Percentiles rank a stretch among this genome's conserved stretches.
Evolutionary conservation across 2,329 filamentous ascomycete species (phyloP).

Genomic region (Sporothrix curviconia): DNA sequence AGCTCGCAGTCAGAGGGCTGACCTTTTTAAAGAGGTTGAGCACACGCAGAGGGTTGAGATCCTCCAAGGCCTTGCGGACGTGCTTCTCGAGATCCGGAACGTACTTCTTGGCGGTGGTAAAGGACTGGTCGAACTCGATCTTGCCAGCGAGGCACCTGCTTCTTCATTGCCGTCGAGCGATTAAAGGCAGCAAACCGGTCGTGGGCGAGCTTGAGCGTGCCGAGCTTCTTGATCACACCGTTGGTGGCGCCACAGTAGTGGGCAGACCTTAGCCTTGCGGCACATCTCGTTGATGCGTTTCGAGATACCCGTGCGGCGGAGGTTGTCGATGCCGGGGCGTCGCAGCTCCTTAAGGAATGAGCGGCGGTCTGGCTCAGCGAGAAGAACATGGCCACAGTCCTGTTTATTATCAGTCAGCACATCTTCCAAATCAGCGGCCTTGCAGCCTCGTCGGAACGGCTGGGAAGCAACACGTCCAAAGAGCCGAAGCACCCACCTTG

Average conservation of each 20-base stretch:
- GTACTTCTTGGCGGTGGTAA: conserved; percentile 67
- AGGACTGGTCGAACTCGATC: conserved; percentile 76
- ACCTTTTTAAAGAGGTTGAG: conserved; percentile 90
- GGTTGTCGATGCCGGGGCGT: conserved; percentile 75
- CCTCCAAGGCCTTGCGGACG: conserved; percentile 84
- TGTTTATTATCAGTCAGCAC: conserved; percentile 23
- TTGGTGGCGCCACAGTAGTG: conserved; percentile 76
- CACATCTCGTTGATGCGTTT: conserved; percentile 88
- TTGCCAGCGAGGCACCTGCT: conserved; percentile 77
- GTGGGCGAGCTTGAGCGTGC: conserved; percentile 88
- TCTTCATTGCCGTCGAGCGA: conserved; percentile 78
- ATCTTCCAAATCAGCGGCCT: no score
- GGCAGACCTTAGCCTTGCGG: conserved; percentile 76
- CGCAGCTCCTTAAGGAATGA: conserved; percentile 73
- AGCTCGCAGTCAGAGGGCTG: conserved; percentile 82
- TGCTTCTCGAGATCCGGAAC: conserved; percentile 86
- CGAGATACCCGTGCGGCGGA: conserved; percentile 73
- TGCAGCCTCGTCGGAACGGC: no score
- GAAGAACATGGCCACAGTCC: conserved; percentile 76
- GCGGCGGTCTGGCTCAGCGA: conserved; percentile 73
- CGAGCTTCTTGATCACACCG: conserved; percentile 84
- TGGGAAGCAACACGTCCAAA: no score
- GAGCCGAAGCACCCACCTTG: conserved; percentile 48
- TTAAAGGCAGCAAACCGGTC: conserved; percentile 88
- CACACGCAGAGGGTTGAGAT: conserved; percentile 82